Base-by-base conservation (phyloP, 202 grass and related monocot genomes). In the Alloteropsis angusta region DNA sequence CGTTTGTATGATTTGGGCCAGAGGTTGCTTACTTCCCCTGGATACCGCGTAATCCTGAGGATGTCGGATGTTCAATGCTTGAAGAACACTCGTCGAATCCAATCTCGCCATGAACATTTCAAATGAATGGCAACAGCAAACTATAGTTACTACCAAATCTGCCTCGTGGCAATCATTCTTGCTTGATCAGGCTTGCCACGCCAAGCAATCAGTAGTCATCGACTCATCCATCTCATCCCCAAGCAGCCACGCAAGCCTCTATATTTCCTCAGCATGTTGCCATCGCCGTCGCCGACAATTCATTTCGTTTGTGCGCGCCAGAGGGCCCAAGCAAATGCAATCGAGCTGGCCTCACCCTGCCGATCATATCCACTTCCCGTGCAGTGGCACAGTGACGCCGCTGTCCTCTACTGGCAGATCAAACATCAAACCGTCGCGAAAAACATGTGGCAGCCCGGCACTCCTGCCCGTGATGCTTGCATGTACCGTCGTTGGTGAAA, bases 391-490 rank as follows among this genome's bases (percentile, higher is more conserved):
- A 0, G 1, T 13, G 19, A 2, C 14, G 2, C 53, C 26, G 6
- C n/a, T 70, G 19, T 76, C 44, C 25, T 23, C 30, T 19, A 34
- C 43, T 19, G 19, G 7, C 43, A 9, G 54, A 42, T 6, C 14
- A 18, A 25, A 50, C 4, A 42, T 6, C 14, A 18, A 25, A 50
- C 4, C 23, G 14, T 1, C 2, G 36, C n/a, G 36, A 8, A 21
- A 64, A 82, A 56, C 72, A 71, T 41, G 71, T 76, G 35, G n/a
- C n/a, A n/a, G n/a, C n/a, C 85, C 32, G 36, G 35, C 61, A 59
- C 1, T 30, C 48, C 57, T 36, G 4, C 5, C 32, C 9, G 41
- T 50, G 64, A 41, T 11, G 5, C 70, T 13, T 11, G 8, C 34
- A 22, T 35, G 8, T 14, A 25, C n/a, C n/a, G n/a, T n/a, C n/a